These are phyloP conservation scores for Malania oleifera DNA, from an alignment of 164 flowering plant genomes.

Conservation along the genomic window DNA sequence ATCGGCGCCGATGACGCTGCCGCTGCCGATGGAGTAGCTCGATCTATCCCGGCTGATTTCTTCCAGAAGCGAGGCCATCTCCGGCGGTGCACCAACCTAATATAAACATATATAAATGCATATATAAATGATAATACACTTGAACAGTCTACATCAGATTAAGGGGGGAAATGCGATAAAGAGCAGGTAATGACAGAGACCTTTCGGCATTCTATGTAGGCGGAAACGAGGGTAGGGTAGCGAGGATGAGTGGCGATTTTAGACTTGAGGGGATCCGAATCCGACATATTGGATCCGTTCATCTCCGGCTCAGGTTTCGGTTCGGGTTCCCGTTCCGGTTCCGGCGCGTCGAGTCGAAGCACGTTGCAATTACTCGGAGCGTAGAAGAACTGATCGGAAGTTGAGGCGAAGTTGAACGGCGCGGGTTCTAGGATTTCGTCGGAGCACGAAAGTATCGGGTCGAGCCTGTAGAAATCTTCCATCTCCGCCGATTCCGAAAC, in stretches of 20 bases:
- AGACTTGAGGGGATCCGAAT: constrained; percentile 27
- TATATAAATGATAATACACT: too few species aligned
- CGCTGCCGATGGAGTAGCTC: constrained; percentile 3
- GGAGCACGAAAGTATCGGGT: constrained; percentile 7
- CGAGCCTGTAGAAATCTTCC: constrained; percentile 16
- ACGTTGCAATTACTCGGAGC: neutral
- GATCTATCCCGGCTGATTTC: constrained; percentile 38
- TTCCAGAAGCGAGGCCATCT: constrained; percentile 39
- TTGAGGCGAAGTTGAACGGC: neutral
- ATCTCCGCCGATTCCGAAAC: neutral
- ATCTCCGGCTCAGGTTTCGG: constrained; percentile 1
- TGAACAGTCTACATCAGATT: too few species aligned
- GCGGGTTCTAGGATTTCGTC: neutral
- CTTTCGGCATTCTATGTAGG: constrained; percentile 52
- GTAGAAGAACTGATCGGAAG: neutral
- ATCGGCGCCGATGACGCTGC: constrained; percentile 36
- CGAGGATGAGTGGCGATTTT: constrained; percentile 56
- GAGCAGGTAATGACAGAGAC: constrained; percentile 13
- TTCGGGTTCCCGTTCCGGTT: too few species aligned
- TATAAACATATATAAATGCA: too few species aligned
- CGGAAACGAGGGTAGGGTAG: constrained; percentile 40
- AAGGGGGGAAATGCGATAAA: neutral
- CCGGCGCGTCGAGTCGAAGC: constrained; percentile 7
- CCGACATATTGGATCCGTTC: constrained; percentile 26
- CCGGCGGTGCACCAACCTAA: constrained; percentile 58